Percentiles rank a stretch among this genome's conserved stretches.
These are phyloP conservation scores for Aspergillus conjunctus DNA, from an alignment of 495 filamentous ascomycete species.

Conservation along the genomic window DNA sequence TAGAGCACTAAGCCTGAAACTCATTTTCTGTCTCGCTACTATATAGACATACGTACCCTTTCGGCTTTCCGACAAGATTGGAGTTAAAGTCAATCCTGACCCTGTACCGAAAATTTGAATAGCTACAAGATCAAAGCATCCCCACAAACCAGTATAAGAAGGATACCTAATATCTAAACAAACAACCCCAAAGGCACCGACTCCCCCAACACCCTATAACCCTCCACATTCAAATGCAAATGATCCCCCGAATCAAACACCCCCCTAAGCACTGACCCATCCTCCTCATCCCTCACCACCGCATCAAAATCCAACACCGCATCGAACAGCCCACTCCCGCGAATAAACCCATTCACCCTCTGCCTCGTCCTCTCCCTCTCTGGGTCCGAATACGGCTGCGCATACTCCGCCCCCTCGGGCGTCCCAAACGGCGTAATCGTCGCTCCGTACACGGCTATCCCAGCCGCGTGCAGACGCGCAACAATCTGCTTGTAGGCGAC, in stretches of 20 bases:
- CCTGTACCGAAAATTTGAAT: not conserved
- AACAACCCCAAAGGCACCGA: conserved; percentile 49
- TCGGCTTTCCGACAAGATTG: too few species aligned
- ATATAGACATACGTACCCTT: too few species aligned
- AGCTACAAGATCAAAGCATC: not conserved
- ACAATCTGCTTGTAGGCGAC: conserved; percentile 60
- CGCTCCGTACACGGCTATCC: conserved; percentile 60
- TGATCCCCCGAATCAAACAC: conserved; percentile 69
- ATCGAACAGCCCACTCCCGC: conserved; percentile 59
- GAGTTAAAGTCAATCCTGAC: too few species aligned
- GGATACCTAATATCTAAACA: conserved; percentile 1
- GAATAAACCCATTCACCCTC: conserved; percentile 65
- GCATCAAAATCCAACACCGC: conserved; percentile 65
- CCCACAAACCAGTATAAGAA: not conserved
- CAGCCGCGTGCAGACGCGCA: conserved; percentile 55
- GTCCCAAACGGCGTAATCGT: conserved; percentile 71
- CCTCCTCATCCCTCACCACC: conserved; percentile 54
- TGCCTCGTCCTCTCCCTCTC: conserved; percentile 59
- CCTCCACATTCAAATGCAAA: conserved; percentile 68
- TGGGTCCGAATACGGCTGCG: conserved; percentile 55
- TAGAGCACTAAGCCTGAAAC: too few species aligned
- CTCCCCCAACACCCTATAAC: conserved; percentile 64
- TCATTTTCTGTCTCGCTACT: too few species aligned
- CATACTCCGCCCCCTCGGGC: conserved; percentile 33
- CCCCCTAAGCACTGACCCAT: conserved; percentile 43